Conservation (phyloP, 2,329 filamentous ascomycete species). For the Penicillium sp. region DNA sequence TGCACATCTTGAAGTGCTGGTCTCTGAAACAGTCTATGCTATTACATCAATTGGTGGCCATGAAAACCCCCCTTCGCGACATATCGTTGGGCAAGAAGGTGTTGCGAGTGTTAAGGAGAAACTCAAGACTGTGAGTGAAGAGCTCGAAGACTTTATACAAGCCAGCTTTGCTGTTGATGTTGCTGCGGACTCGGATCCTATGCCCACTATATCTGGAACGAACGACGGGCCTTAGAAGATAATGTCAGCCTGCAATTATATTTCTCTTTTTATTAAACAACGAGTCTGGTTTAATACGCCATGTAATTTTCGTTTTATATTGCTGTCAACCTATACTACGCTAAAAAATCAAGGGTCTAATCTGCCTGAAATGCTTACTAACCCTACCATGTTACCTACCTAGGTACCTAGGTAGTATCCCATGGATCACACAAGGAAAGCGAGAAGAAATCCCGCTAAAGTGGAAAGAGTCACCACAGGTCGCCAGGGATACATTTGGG, state of each 20-base stretch:
- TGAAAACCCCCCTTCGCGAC: conserved; percentile 88
- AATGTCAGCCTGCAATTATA: not conserved
- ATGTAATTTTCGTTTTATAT: not conserved
- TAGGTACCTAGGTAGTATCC: too few species aligned
- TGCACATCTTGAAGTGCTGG: conserved; percentile 67
- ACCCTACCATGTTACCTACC: not conserved
- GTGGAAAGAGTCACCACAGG: not conserved
- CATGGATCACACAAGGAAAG: not conserved
- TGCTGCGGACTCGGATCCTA: conserved; percentile 30
- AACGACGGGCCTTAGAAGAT: conserved; percentile 13
- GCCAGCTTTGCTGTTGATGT: conserved; percentile 78
- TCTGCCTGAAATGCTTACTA: not conserved
- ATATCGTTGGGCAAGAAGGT: conserved; percentile 90
- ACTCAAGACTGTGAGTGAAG: conserved; percentile 91
- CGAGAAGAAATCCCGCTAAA: not conserved
- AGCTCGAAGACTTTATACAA: conserved; percentile 93
- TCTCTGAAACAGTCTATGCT: conserved; percentile 86
- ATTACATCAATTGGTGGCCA: conserved; percentile 90
- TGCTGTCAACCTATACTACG: not conserved
- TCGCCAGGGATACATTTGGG: not conserved
- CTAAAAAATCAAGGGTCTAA: not conserved
- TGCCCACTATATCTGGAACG: conserved; percentile 9
- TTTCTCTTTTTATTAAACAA: not conserved
- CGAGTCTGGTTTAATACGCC: not conserved
- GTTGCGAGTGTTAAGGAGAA: conserved; percentile 90